Base-by-base conservation (phyloP, 108 stramenopile genomes). In the Schizochytrium sp. region DNA sequence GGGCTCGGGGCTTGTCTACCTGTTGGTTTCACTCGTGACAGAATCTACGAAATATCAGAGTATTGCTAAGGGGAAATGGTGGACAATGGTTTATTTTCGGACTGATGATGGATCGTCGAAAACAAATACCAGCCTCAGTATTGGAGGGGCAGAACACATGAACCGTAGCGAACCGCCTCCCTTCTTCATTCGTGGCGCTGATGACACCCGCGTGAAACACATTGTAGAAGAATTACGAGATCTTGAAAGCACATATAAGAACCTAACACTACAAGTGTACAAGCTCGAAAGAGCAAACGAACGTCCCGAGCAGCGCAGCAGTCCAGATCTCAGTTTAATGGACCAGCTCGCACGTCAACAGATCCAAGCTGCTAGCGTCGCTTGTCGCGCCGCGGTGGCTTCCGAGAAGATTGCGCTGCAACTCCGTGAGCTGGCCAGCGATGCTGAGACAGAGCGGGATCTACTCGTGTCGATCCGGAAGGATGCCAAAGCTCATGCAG, bases 391-490 rank as follows among this genome's bases (percentile, higher is more conserved):
- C 12, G 64, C 64, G 19, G 64, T 69, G 64, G 64, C 64, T 10
- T 46, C 76, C n/a, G 76, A 83, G 55, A 55, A 49, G 47, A 53
- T 83, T 13, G 76, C 76, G 10, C 76, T 83, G 12, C 76, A 83
- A 53, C 76, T 83, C 8, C 76, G 76, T 12, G 76, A 83, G 3
- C 3, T 83, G 47, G 47, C 76, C 45, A 83, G 76, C 28, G 76
- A 49, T 28, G 76, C 76, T 5, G 76, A 83, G 76, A 55, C 76
- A 5, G 76, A 83, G 47, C 76, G 76, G 12, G 76, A 83, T 55
- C 47, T 83, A 0, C 76, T 83, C 47, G 12, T 83, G 76, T 55
- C 47, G 3, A 83, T 83, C 28, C 76, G 53, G 28, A 55, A 55
- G 28, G 38, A 83, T 53, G 15, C 76, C 53, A 49, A 55, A 38